phyloP scores from a whole-genome alignment of 257 asterid species.

The Solanum pennellii region DNA sequence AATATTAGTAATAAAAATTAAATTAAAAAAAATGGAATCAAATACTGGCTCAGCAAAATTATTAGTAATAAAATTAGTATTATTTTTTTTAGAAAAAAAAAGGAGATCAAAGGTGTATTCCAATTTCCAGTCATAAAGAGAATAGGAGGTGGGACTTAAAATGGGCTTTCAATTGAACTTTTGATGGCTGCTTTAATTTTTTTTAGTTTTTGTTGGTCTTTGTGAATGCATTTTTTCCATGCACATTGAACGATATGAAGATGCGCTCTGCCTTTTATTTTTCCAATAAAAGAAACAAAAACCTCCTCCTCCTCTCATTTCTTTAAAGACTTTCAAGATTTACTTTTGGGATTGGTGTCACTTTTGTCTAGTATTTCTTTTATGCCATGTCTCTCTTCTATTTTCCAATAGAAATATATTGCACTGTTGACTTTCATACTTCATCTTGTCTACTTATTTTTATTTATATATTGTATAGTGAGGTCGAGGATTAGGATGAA shows the following conservation, averaged over 20 bases:
- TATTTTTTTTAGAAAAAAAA: not conserved
- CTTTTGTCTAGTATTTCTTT: not conserved
- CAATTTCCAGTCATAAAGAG: not conserved
- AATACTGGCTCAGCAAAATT: not conserved
- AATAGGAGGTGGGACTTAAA: not conserved
- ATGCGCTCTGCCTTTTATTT: not conserved
- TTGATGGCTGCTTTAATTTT: not conserved
- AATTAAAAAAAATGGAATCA: not conserved
- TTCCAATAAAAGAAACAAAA: not conserved
- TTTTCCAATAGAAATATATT: not conserved
- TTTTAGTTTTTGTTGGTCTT: not conserved
- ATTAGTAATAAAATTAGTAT: not conserved
- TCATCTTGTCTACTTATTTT: not conserved
- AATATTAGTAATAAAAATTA: not conserved
- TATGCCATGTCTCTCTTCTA: not conserved
- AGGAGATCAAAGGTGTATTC: not conserved
- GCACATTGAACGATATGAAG: not conserved
- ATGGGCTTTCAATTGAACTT: not conserved
- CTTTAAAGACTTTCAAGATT: not conserved
- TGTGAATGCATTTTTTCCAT: not conserved
- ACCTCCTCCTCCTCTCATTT: not conserved
- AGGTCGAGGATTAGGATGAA: not conserved
- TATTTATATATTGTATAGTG: not conserved
- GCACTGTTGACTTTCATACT: not conserved
- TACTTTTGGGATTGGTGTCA: not conserved